Evolutionary conservation across 768 basidiomycete species (phyloP), one percentile per base, ranked within the genome.

Genomic region (Phaeotremella fagi): DNA sequence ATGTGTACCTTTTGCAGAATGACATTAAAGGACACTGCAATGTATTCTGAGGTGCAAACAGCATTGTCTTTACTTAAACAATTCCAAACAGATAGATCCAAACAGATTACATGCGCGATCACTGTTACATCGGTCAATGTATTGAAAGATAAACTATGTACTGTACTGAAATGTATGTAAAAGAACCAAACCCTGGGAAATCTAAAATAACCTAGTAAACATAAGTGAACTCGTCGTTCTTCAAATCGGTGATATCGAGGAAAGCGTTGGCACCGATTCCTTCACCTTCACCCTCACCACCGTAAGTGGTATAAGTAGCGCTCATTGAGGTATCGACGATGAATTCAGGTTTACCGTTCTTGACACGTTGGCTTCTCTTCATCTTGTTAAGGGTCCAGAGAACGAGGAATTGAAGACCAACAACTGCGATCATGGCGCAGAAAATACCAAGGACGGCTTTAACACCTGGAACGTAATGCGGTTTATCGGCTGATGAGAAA

Each of bases 281-380:
- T 26, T 45, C 52, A 22, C 12, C 38, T 7, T 41, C 9, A 22
- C 38, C 38, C 20, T 50, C 58, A 9, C 37, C 26, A 25, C 55
- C 64, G 31, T 65, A 64, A 1, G 59, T 43, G 38, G 48, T 45
- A 50, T 57, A 72, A 36, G 54, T 60, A 33, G 36, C 43, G 4
- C 48, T 36, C 70, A 70, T 70, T 0, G 59, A 63, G 3, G 56
- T 56, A 42, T 72, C 70, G 46, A 48, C 25, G 27, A 75, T 49
- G 41, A 60, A 62, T 22, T 63, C 64, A 3, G 73, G 74, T 50
- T 69, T 70, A 23, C 74, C 74, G 35, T 61, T 55, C 7, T 56
- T 54, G 16, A 70, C 63, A 24, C 74, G 61, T 49, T 71, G 58
- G 14, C 54, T 50, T 53, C 66, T 50, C 41, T 71, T 54, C 22